Percentiles rank a stretch among this genome's conserved stretches.
These are phyloP conservation scores for Poronia punctata DNA, from an alignment of 495 filamentous ascomycete species.

Conservation along the genomic window DNA sequence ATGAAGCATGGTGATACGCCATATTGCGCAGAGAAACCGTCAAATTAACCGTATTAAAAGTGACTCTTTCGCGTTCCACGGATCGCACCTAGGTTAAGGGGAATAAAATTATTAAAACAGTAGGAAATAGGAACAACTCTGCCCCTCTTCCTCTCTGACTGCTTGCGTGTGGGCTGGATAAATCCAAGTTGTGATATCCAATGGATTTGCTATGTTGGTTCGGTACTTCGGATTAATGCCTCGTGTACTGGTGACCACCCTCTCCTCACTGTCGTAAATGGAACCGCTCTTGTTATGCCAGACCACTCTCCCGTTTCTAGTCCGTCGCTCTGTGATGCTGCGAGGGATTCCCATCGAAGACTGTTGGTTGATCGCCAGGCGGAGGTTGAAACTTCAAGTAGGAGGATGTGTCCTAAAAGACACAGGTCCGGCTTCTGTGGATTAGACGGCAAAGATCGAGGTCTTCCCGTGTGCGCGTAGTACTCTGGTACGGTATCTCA, in stretches of 20 bases:
- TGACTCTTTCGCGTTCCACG: too few species aligned
- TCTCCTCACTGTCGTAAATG: neutral
- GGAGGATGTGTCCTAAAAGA: conserved; percentile 11
- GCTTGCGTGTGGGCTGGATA: too few species aligned
- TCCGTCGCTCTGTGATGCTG: conserved; percentile 4
- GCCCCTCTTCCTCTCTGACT: too few species aligned
- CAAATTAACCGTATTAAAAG: conserved; percentile 16
- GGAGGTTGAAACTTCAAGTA: neutral
- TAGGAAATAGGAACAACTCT: too few species aligned
- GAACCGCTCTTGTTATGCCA: conserved; percentile 2
- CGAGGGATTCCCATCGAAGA: conserved; percentile 9
- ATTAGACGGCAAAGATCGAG: neutral
- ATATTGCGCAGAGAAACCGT: conserved; percentile 7
- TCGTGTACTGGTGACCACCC: too few species aligned
- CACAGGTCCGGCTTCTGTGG: conserved; percentile 2
- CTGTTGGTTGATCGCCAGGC: neutral
- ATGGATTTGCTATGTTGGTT: too few species aligned
- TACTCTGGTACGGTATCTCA: too few species aligned
- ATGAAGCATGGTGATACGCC: conserved; percentile 23
- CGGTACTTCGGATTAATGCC: too few species aligned
- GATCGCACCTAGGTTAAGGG: too few species aligned
- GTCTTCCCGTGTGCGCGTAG: neutral
- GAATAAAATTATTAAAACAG: too few species aligned
- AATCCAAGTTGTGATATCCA: too few species aligned
- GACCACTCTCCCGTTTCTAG: conserved; percentile 8